phyloP scores from a whole-genome alignment of 2,329 filamentous ascomycete species.

The Coniella vitis region DNA sequence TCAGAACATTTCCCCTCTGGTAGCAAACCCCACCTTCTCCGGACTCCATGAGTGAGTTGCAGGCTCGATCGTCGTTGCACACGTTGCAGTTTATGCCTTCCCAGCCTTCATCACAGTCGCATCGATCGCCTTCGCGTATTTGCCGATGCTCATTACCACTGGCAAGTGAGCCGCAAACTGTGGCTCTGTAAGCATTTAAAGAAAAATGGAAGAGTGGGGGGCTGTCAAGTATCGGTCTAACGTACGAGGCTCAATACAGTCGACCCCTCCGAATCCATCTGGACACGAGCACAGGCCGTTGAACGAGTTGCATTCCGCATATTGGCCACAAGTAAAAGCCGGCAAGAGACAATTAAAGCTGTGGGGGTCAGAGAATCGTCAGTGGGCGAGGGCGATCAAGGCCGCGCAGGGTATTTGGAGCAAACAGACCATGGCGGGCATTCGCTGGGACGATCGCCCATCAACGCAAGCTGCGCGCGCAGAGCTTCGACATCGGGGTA shows the following conservation, averaged over 20 bases:
- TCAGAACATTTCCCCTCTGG: conserved; percentile 80
- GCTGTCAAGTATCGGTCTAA: neutral
- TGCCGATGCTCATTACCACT: conserved; percentile 68
- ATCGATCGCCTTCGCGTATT: conserved; percentile 63
- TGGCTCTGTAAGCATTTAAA: conserved; percentile 11
- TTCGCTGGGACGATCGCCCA: conserved; percentile 66
- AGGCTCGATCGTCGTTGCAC: conserved; percentile 76
- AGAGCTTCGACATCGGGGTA: conserved; percentile 42
- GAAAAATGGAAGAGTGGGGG: neutral
- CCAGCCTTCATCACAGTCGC: conserved; percentile 90
- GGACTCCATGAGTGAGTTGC: conserved; percentile 80
- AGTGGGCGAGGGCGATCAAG: conserved; percentile 7
- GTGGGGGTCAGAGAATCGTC: conserved; percentile 14
- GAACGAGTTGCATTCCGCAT: conserved; percentile 77
- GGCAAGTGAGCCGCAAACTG: conserved; percentile 79
- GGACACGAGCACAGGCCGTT: conserved; percentile 93
- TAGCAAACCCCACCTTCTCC: conserved; percentile 84
- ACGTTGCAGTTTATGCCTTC: conserved; percentile 97
- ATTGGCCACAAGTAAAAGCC: conserved; percentile 86
- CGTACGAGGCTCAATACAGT: conserved; percentile 77
- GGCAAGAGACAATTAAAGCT: conserved; percentile 98
- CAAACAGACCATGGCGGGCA: conserved; percentile 66
- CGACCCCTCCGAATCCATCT: conserved; percentile 85
- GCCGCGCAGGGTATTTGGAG: neutral
- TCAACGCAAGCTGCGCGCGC: conserved; percentile 60